Evolutionary conservation across 495 filamentous ascomycete species (phyloP).

Genomic region (Annulohypoxylon maeteangense): DNA sequence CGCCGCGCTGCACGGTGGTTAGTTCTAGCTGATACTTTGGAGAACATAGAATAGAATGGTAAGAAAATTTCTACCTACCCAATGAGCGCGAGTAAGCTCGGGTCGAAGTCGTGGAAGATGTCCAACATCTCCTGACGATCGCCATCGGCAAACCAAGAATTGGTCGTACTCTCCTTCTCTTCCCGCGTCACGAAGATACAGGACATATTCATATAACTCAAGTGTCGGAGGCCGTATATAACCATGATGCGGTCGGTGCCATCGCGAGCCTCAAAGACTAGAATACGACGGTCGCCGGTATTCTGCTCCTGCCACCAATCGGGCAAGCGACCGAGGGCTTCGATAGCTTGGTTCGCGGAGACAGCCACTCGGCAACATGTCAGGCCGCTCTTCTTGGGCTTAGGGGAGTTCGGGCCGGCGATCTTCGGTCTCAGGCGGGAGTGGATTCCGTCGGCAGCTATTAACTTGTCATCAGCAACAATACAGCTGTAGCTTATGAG

Average conservation of each 20-base stretch:
- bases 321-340: conserved; percentile 43
- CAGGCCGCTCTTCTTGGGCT: conserved; percentile 60
- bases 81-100: conserved; percentile 45
- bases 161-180: conserved; percentile 39
- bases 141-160: conserved; percentile 49
- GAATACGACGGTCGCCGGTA: conserved; percentile 39
- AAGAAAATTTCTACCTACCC: conserved; percentile 20
- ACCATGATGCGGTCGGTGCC: conserved; percentile 60
- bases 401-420: conserved; percentile 49
- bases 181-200: conserved; percentile 36
- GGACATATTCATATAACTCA: conserved; percentile 49
- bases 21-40: conserved; percentile 31
- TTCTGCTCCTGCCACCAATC: conserved; percentile 47
- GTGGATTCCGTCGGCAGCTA: conserved; percentile 62
- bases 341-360: conserved; percentile 53
- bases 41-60: neutral
- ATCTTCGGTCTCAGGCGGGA: conserved; percentile 54
- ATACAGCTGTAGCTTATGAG: neutral
- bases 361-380: conserved; percentile 64
- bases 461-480: neutral
- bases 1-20: conserved; percentile 6
- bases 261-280: conserved; percentile 49
- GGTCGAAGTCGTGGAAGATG: conserved; percentile 52
- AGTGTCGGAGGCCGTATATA: conserved; percentile 58
- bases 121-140: conserved; percentile 50